Percentiles rank a stretch among this genome's conserved stretches.
These are phyloP conservation scores for Metschnikowia anglica DNA, from an alignment of 805 yeast species.

Conservation along the genomic window DNA sequence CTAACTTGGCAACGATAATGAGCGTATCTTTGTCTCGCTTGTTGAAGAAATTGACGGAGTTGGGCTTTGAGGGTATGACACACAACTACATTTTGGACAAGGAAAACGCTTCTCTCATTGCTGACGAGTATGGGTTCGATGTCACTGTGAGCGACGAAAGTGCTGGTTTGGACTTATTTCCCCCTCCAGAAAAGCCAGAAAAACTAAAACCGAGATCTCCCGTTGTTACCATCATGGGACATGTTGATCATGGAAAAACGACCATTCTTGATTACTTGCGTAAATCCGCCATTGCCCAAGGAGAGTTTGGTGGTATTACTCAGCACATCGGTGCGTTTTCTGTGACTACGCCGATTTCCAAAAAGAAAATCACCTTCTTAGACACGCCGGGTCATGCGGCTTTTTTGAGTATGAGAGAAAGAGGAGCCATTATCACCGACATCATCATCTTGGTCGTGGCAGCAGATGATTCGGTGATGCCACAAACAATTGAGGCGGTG, in stretches of 20 bases:
- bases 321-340: constrained; percentile 98
- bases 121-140: constrained; percentile 84
- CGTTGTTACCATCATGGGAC: constrained; percentile 97
- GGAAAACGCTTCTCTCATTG: constrained; percentile 82
- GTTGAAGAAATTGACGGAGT: constrained; percentile 52
- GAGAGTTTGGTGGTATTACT: constrained; percentile 95
- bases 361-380: constrained; percentile 78
- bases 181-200: constrained; percentile 47
- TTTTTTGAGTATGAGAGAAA: constrained; percentile 89
- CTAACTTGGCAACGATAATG: constrained; percentile 73
- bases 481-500: constrained; percentile 94
- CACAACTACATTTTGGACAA: constrained; percentile 79
- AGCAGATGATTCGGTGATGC: constrained; percentile 97
- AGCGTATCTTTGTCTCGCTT: constrained; percentile 63
- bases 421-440: constrained; percentile 95
- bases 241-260: constrained; percentile 98
- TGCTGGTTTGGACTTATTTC: constrained; percentile 58
- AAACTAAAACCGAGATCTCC: constrained; percentile 75
- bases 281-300: constrained; percentile 76
- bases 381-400: constrained; percentile 99
- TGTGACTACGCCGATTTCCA: constrained; percentile 71
- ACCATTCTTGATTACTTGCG: constrained; percentile 86
- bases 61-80: constrained; percentile 73
- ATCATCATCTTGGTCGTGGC: constrained; percentile 91
- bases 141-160: constrained; percentile 52